phyloP scores from a whole-genome alignment of 2,329 filamentous ascomycete species.

The Nigrospora osmanthi region DNA sequence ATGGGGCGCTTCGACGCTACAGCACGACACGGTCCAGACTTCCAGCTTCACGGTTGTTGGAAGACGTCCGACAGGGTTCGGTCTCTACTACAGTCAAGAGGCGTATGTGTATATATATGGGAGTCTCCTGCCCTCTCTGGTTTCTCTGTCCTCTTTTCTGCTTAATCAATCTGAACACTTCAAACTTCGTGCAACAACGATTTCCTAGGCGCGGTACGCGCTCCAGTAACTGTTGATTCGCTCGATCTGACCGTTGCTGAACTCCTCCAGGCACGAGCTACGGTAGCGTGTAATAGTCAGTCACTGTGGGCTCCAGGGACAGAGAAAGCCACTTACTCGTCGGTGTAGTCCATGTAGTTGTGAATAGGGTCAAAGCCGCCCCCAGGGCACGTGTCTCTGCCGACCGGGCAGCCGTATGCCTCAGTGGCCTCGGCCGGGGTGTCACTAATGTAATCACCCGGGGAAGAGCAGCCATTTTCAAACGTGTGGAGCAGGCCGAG shows the following conservation, averaged over 20 bases:
- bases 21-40: too few species aligned
- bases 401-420: conserved; percentile 26
- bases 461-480: conserved; percentile 27
- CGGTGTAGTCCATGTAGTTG: conserved; percentile 29
- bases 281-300: conserved; percentile 7
- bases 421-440: conserved; percentile 29
- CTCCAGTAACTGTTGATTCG: conserved; percentile 31
- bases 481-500: conserved; percentile 40
- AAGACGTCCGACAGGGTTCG: too few species aligned
- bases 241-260: conserved; percentile 31
- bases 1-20: too few species aligned
- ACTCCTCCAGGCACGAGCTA: conserved; percentile 35
- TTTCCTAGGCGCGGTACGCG: conserved; percentile 21
- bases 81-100: too few species aligned
- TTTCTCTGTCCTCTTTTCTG: too few species aligned
- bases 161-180: too few species aligned
- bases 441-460: conserved; percentile 31
- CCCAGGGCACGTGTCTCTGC: conserved; percentile 22
- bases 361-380: conserved; percentile 23
- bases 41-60: too few species aligned
- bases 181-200: too few species aligned
- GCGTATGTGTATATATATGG: too few species aligned
- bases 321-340: conserved; percentile 25
- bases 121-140: too few species aligned
- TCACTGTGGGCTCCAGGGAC: not conserved